Evolutionary conservation across 2,329 filamentous ascomycete genomes (phyloP), one percentile per base, ranked within the genome.

Genomic region (Blastomyces silverae): DNA sequence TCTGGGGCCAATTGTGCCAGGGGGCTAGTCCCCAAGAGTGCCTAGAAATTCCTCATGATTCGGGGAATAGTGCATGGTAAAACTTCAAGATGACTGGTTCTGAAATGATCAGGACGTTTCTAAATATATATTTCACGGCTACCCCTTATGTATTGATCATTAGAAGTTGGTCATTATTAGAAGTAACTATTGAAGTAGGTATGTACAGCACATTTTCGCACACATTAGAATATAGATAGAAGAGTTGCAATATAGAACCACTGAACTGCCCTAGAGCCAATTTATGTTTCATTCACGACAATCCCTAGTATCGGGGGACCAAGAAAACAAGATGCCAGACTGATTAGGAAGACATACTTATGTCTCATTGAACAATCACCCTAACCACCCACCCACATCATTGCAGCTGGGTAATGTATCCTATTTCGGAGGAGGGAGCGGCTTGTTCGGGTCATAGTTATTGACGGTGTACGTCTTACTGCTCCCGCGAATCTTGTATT

Each of bases 401-500:
- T 22, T 52, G 22, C 3, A 5, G 6, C 5, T 8, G 13, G 25
- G n/a, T 11, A 31, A 17, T n/a, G 20, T 3, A n/a, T 8, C 17
- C 25, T 56, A 56, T 1, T 44, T 31, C 5, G 37, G 22, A 44
- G 37, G 15, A 46, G 57, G 57, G 5, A 60, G 42, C 34, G 57
- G 22, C 25, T 61, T 61, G 13, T 52, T 39, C 44, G 42, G 28
- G 13, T 61, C 20, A 37, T 61, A 61, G 22, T 61, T 61, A 25
- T 61, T 48, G 22, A 34, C 44, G 22, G 34, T 28, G 11, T 61
- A 28, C 59, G 25, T 25, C 25, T 37, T 61, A 7, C 39, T 34
- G 44, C 59, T 61, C 2, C 59, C 59, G 7, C 59, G 59, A 25
- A 61, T 13, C 15, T 42, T 61, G 34, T 61, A 61, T 44, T 61